Percentiles rank a stretch among this genome's conserved stretches.
Evolutionary conservation across 495 filamentous ascomycete genomes (phyloP).

Genomic region (Penicillium argentinense): DNA sequence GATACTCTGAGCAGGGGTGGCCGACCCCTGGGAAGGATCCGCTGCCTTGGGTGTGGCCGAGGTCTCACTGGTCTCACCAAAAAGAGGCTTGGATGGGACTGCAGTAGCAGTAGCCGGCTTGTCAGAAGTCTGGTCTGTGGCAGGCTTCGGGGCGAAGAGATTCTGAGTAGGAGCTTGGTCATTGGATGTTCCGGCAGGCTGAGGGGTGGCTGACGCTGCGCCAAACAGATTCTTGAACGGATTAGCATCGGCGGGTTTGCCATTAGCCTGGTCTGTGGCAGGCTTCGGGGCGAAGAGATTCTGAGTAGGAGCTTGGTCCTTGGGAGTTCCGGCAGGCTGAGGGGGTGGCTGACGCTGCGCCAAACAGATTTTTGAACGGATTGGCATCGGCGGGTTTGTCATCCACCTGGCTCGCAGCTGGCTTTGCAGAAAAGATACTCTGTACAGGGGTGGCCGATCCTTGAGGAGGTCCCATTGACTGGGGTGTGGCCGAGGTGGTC

Average conservation of each 20-base stretch:
- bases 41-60: too few relatives aligned
- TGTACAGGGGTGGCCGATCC: too few relatives aligned
- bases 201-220: background rate
- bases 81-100: background rate
- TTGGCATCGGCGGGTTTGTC: too few relatives aligned
- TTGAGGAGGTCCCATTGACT: too few relatives aligned
- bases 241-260: too few relatives aligned
- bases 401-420: background rate
- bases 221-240: slow-evolving; percentile 6
- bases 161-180: slow-evolving; percentile 6
- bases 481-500: slow-evolving; percentile 1
- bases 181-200: background rate
- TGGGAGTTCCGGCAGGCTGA: too few relatives aligned
- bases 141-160: slow-evolving; percentile 5
- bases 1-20: too few relatives aligned
- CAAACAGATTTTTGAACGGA: slow-evolving; percentile 11
- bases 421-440: too few relatives aligned
- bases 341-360: background rate
- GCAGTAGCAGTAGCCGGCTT: too few relatives aligned
- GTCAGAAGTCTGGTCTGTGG: background rate
- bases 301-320: too few relatives aligned
- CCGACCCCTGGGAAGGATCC: too few relatives aligned
- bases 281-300: background rate
- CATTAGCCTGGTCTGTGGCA: background rate
- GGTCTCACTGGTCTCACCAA: too few relatives aligned